Evolutionary conservation across 495 filamentous ascomycete genomes (phyloP).

Genomic region (Lophiotrema nucula): DNA sequence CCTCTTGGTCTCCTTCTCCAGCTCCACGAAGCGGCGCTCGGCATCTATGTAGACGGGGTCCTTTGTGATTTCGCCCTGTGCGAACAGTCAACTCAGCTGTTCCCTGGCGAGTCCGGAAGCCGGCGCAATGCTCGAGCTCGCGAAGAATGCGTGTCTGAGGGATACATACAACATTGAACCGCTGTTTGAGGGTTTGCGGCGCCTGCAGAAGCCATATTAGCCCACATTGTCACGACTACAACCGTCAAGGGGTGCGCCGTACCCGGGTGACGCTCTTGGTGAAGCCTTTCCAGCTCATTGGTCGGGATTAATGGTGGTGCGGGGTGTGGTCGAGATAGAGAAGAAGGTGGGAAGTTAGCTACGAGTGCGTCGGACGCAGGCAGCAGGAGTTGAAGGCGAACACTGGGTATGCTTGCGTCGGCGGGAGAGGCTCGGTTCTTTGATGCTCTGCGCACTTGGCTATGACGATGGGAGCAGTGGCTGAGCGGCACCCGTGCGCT

Average conservation of each 20-base stretch:
- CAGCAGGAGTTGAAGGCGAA: neutral
- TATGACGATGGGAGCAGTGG: slow-evolving; percentile 36
- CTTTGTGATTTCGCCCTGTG: slow-evolving; percentile 79
- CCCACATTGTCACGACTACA: neutral
- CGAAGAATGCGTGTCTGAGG: neutral
- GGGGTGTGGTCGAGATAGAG: neutral
- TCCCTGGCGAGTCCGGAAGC: slow-evolving; percentile 19
- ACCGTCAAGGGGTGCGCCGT: slow-evolving; percentile 36
- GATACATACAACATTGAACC: slow-evolving; percentile 74
- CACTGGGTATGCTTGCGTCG: slow-evolving; percentile 1
- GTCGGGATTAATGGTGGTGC: slow-evolving; percentile 8
- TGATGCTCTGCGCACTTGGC: slow-evolving; percentile 11
- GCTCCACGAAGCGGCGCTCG: slow-evolving; percentile 88
- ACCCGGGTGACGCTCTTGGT: slow-evolving; percentile 83
- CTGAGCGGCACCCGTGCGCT: slow-evolving; percentile 18
- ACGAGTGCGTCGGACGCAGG: neutral
- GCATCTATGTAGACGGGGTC: slow-evolving; percentile 93
- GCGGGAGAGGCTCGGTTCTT: slow-evolving; percentile 17
- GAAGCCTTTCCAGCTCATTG: slow-evolving; percentile 97
- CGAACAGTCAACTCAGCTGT: slow-evolving; percentile 11
- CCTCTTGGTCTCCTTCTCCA: slow-evolving; percentile 91
- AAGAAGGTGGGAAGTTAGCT: neutral
- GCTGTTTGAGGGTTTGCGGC: slow-evolving; percentile 84
- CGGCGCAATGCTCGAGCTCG: slow-evolving; percentile 14
- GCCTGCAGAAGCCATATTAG: slow-evolving; percentile 55